A percentile compares a stretch with the other conserved stretches of the same genome.
Evolutionary conservation across 768 basidiomycete genomes (phyloP).

Genomic region (Lactarius vividus): DNA sequence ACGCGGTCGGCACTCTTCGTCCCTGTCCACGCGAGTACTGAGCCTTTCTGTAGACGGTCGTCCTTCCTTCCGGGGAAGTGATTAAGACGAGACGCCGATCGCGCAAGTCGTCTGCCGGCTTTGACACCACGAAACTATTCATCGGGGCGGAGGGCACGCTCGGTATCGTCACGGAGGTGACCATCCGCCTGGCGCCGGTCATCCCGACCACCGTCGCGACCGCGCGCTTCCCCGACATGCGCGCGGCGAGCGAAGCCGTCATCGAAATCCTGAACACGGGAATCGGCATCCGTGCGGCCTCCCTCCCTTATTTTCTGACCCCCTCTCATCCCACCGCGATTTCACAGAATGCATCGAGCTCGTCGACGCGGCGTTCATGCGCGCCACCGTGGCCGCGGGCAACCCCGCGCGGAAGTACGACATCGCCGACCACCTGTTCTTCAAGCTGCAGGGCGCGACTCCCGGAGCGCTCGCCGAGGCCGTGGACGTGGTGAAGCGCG

Average conservation of each 20-base stretch:
- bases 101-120: constrained; percentile 85
- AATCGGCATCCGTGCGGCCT: constrained; percentile 65
- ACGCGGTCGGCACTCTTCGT: constrained; percentile 50
- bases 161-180: constrained; percentile 89
- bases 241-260: constrained; percentile 70
- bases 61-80: constrained; percentile 83
- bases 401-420: constrained; percentile 34
- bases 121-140: constrained; percentile 81
- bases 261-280: constrained; percentile 69
- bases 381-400: constrained; percentile 55
- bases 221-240: constrained; percentile 76
- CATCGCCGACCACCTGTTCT: constrained; percentile 65
- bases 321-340: too few species aligned
- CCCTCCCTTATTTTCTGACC: neutral
- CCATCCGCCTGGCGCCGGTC: constrained; percentile 76
- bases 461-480: constrained; percentile 58
- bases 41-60: constrained; percentile 61
- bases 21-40: neutral
- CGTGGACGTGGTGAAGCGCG: constrained; percentile 52
- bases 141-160: constrained; percentile 82
- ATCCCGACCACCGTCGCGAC: constrained; percentile 82
- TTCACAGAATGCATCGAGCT: constrained; percentile 78
- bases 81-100: constrained; percentile 82
- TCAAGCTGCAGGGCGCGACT: constrained; percentile 81
- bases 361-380: constrained; percentile 69